Evolutionary conservation across 2,329 filamentous ascomycete species (phyloP), one percentile per base, ranked within the genome.

Genomic region (Botrytis sinoallii): DNA sequence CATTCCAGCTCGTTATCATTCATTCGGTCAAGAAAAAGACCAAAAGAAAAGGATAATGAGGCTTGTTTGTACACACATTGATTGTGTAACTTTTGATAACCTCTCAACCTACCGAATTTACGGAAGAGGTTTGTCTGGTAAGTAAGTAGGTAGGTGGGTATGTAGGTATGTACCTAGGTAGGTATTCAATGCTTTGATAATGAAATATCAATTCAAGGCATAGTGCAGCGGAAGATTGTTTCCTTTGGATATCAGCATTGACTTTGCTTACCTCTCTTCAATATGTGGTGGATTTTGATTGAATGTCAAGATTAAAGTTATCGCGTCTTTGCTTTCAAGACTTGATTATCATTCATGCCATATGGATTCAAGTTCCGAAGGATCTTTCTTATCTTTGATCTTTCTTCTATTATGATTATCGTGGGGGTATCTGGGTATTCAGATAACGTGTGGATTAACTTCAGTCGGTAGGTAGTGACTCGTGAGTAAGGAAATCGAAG

Each of bases 231-330:
- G 63, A 48, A 35, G 42, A 66, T 48, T 48, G 14, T 25, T 48
- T 40, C 14, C 14, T 29, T 25, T 35, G 1, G n/a, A 64, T 48
- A 48, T 35, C n/a, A 65, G 6, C 42, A 35, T 65, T 48, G n/a
- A n/a, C 20, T n/a, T 66, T 35, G 29, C 63, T 66, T 38, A 66
- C 63, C 42, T 66, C 20, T 66, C 25, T 65, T 3, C 12, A 22
- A 66, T n/a, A 66, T 66, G 63, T 66, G 63, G 42, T 66, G n/a
- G 63, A 48, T 48, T 48, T 14, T 40, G 63, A 66, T 66, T 66
- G 63, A 66, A 48, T n/a, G 40, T 25, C 48, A 52, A 29, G n/a
- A 35, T 46, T 32, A n/a, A 46, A 32, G 40, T 64, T 44, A 44
- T 42, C 61, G 40, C 40, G 25, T 22, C 42, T 44, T 46, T 18